Evolutionary conservation across 192 early-diverging fungal genomes (phyloP), one percentile per base, ranked within the genome.

Genomic region (Umbelopsis sp.): DNA sequence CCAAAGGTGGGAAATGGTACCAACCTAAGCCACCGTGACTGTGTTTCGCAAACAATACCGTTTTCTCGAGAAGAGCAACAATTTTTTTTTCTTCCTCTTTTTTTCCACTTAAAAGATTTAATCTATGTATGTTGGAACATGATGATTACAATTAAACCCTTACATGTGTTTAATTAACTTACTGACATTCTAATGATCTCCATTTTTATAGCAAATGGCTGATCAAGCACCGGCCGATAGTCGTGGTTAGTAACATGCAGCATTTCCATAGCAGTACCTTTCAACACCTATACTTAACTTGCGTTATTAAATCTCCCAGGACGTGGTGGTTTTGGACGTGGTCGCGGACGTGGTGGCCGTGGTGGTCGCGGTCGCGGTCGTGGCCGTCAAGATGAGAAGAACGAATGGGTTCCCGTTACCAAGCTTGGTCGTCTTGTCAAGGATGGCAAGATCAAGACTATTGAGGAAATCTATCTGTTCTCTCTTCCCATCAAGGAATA

Each of bases 401-500:
- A 77, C 67, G 71, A 74, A 69, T 69, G 69, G 93, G 85, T 89
- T 74, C 97, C 97, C 71, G 97, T 98, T 68, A 98, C 97, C 86
- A 98, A 98, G 89, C 92, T 98, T 72, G 97, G 97, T 68, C 97
- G 97, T 87, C 93, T 98, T 71, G 97, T 98, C 69, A 96, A 95
- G 89, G 97, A 95, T 81, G 91, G 91, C 86, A 94, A 95, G 87
- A 95, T 98, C 91, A 92, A 91, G 88, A 87, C 89, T 68, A 97
- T 98, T 74, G 94, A 98, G 84, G 92, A 98, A 85, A 91, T 98
- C 75, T 98, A 97, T 86, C 82, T 97, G 70, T 98, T 95, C 91
- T 97, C 97, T 51, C 91, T 98, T 72, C 95, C 97, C 72, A 93
- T 98, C 91, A 98, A 98, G 92, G 97, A 98, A 85, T 98, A 93